phyloP scores from a whole-genome alignment of 176 grass and related monocot genomes.

The Musa beccarii region DNA sequence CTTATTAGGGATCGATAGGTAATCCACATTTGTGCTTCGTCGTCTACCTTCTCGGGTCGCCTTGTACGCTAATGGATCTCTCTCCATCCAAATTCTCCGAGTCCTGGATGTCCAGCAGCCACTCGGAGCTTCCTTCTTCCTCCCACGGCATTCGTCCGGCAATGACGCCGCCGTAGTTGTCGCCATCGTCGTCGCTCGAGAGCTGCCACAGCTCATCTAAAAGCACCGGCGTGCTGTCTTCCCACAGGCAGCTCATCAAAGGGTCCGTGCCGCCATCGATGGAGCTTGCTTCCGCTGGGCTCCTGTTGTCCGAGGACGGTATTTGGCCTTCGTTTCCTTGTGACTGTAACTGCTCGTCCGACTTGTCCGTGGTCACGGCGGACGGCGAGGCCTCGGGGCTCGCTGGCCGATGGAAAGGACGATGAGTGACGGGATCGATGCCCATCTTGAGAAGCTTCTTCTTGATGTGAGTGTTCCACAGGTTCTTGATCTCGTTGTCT shows the following conservation, averaged over 20 bases:
- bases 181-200: background rate
- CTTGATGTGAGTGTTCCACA: slow-evolving; percentile 28
- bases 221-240: background rate
- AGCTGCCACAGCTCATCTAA: slow-evolving; percentile 1
- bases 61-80: too few relatives aligned
- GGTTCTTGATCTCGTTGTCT: slow-evolving; percentile 28
- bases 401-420: background rate
- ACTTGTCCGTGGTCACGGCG: background rate
- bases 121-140: too few relatives aligned
- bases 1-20: too few relatives aligned
- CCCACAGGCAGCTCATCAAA: background rate
- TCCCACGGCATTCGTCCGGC: background rate
- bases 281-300: background rate
- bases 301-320: background rate
- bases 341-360: background rate
- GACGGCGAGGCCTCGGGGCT: background rate
- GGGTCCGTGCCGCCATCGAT: background rate
- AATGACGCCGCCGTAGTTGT: background rate
- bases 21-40: too few relatives aligned
- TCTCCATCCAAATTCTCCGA: too few relatives aligned
- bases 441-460: slow-evolving; percentile 23
- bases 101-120: too few relatives aligned
- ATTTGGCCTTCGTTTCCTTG: background rate
- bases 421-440: slow-evolving; percentile 17
- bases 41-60: too few relatives aligned